phyloP scores from a whole-genome alignment of 352 stramenopile species.

The Phytophthora niederhauseri region DNA sequence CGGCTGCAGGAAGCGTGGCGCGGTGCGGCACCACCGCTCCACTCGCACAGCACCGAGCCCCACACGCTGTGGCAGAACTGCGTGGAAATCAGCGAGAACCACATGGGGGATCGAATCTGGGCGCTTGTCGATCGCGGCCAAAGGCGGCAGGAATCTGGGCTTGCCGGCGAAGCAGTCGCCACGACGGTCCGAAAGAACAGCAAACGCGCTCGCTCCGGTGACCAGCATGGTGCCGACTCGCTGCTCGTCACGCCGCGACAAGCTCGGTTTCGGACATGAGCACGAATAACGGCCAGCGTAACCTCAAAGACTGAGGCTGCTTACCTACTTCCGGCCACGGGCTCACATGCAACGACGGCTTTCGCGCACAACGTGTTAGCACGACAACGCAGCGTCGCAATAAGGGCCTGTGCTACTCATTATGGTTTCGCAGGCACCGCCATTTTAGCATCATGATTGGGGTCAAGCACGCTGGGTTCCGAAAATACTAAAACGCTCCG shows the following conservation, averaged over 20 bases:
- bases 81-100: neutral
- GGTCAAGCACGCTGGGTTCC: too few relatives aligned
- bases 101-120: neutral
- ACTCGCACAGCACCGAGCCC: neutral
- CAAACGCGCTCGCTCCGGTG: neutral
- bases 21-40: neutral
- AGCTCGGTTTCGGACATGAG: neutral
- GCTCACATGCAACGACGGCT: neutral
- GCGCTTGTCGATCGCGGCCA: neutral
- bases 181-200: too few relatives aligned
- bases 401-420: too few relatives aligned
- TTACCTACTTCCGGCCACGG: neutral
- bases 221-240: neutral
- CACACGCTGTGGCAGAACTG: neutral
- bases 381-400: neutral
- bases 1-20: slow-evolving; percentile 9
- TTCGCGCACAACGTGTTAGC: neutral
- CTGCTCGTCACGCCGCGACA: slow-evolving; percentile 1
- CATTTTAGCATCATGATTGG: too few relatives aligned
- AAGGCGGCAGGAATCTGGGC: neutral
- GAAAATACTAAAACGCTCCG: too few relatives aligned
- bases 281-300: neutral
- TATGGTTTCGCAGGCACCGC: neutral
- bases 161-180: too few relatives aligned
- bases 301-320: neutral